A percentile compares a stretch with the other conserved stretches of the same genome.
phyloP scores from a whole-genome alignment of 1,284 basidiomycete genomes.

The Austroboletus niveus region DNA sequence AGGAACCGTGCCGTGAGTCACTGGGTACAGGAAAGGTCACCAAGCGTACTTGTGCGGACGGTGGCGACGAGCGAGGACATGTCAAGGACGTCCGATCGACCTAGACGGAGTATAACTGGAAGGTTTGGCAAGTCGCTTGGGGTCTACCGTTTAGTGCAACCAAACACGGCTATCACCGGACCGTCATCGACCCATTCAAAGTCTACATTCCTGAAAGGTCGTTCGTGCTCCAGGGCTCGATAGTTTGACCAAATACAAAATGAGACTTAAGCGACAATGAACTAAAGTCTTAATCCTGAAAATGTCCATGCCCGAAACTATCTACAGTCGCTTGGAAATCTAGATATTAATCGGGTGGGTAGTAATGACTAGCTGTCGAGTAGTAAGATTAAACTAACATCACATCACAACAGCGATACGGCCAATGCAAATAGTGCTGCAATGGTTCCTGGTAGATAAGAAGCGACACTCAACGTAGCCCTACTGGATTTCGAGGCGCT shows the following conservation, averaged over 20 bases:
- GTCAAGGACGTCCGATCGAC: conserved; percentile 11
- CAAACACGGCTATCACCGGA: conserved; percentile 18
- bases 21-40: neutral
- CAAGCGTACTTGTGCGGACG: conserved; percentile 51
- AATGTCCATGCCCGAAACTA: conserved; percentile 17
- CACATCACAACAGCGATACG: conserved; percentile 16
- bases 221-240: too few relatives aligned
- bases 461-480: conserved; percentile 11
- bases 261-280: neutral
- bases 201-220: too few relatives aligned
- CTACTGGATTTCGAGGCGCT: conserved; percentile 4
- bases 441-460: conserved; percentile 13
- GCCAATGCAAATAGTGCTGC: conserved; percentile 14
- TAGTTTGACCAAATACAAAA: too few relatives aligned
- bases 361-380: conserved; percentile 9
- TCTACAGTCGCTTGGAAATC: conserved; percentile 20
- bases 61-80: conserved; percentile 58
- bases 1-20: conserved; percentile 7
- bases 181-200: neutral
- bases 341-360: conserved; percentile 21
- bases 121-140: neutral
- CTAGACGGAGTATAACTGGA: neutral
- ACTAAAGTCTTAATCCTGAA: conserved; percentile 7
- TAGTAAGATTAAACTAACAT: neutral
- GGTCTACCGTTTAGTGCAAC: neutral